Conservation (phyloP, 2,329 filamentous ascomycete genomes). For the Diaporthe sp. region DNA sequence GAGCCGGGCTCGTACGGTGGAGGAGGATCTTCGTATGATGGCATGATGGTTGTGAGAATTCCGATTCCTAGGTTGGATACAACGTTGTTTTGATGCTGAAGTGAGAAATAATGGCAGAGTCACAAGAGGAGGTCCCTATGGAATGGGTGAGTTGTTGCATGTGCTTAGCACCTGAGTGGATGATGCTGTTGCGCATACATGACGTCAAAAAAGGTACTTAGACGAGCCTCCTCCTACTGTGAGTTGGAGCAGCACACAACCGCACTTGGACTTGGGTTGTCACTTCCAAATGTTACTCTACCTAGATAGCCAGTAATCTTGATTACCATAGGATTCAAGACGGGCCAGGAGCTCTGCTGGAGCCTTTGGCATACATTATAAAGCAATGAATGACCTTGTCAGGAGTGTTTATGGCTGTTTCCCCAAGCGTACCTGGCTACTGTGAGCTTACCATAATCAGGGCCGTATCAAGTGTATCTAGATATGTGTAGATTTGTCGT, state of each 20-base stretch:
- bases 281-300: background rate
- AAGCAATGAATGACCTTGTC: no score
- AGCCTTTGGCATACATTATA: no score
- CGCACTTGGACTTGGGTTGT: background rate
- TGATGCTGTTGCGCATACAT: slow-evolving; percentile 10
- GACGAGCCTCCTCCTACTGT: background rate
- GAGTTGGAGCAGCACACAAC: background rate
- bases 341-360: background rate
- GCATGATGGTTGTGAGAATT: background rate
- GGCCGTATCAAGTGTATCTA: no score
- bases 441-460: no score
- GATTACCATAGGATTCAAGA: background rate
- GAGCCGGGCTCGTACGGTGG: slow-evolving; percentile 24
- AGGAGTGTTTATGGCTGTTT: no score
- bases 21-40: slow-evolving; percentile 11
- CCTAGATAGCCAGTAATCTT: background rate
- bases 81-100: background rate
- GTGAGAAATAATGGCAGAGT: background rate
- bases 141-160: background rate
- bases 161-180: background rate
- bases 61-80: background rate
- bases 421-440: no score
- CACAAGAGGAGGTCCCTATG: background rate
- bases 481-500: no score
- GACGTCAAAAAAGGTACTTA: slow-evolving; percentile 6